Percentiles rank a stretch among this genome's conserved stretches.
Conservation (phyloP, 495 filamentous ascomycete genomes). For the Penicillium salamii region DNA sequence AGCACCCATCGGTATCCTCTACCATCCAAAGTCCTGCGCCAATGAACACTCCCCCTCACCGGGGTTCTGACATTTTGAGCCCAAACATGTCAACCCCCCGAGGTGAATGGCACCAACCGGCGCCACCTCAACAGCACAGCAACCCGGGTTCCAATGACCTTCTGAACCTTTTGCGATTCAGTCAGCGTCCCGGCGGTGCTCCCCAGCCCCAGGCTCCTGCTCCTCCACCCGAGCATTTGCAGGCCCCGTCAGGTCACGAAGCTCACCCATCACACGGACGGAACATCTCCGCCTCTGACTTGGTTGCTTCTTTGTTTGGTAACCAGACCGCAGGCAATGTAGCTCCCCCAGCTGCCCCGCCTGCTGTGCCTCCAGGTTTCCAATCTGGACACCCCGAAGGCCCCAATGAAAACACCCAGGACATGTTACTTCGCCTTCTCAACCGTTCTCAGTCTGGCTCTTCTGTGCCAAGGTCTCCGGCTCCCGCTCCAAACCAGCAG, state of each 20-base stretch:
- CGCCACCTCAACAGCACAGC: slow-evolving; percentile 26
- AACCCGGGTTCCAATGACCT: slow-evolving; percentile 64
- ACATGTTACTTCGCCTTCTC: slow-evolving; percentile 63
- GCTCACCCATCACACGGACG: slow-evolving; percentile 45
- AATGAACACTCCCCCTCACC: slow-evolving; percentile 40
- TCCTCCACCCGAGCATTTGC: slow-evolving; percentile 31
- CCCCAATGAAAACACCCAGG: slow-evolving; percentile 55
- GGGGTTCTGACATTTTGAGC: slow-evolving; percentile 50
- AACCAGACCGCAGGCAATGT: slow-evolving; percentile 31
- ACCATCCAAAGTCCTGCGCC: slow-evolving; percentile 44
- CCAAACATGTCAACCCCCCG: slow-evolving; percentile 45
- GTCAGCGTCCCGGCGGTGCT: slow-evolving; percentile 42
- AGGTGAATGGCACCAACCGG: slow-evolving; percentile 29
- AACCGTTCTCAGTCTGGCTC: slow-evolving; percentile 52
- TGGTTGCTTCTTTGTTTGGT: slow-evolving; percentile 59
- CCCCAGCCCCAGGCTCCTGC: slow-evolving; percentile 32
- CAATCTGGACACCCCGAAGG: slow-evolving; percentile 27
- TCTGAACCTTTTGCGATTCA: slow-evolving; percentile 86
- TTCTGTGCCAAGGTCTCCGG: slow-evolving; percentile 15
- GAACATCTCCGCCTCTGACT: slow-evolving; percentile 59
- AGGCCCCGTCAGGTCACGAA: slow-evolving; percentile 35
- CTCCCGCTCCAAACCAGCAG: slow-evolving; percentile 8
- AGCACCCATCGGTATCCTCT: slow-evolving; percentile 48
- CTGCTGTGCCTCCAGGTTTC: slow-evolving; percentile 11
- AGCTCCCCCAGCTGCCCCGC: slow-evolving; percentile 8